Percentiles rank a stretch among this genome's conserved stretches.
Evolutionary conservation across 306 rosid species (phyloP).

Genomic region (Prunus mira): DNA sequence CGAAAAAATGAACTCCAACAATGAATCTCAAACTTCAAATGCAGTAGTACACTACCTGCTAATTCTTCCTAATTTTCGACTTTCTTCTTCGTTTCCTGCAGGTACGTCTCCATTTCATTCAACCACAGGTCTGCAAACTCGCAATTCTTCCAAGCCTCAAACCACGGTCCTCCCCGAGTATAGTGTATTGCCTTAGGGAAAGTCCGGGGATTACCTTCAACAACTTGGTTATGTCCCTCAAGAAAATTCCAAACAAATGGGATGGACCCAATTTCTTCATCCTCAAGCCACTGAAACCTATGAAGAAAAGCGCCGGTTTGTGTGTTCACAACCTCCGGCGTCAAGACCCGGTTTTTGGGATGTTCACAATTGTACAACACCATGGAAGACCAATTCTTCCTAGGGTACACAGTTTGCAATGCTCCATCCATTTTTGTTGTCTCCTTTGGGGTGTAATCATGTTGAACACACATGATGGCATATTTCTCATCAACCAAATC

Average conservation of each 20-base stretch:
- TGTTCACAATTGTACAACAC: neutral
- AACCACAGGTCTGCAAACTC: slow-evolving; percentile 65
- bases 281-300: slow-evolving; percentile 71
- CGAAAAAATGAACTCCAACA: neutral
- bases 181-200: slow-evolving; percentile 57
- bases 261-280: slow-evolving; percentile 46
- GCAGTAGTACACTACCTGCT: neutral
- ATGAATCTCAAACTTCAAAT: neutral
- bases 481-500: neutral
- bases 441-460: neutral
- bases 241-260: slow-evolving; percentile 67
- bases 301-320: slow-evolving; percentile 29
- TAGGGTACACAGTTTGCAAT: neutral
- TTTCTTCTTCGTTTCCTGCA: slow-evolving; percentile 28
- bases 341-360: neutral
- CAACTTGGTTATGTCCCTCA: slow-evolving; percentile 52
- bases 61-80: neutral
- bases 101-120: slow-evolving; percentile 47
- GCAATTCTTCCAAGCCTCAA: slow-evolving; percentile 60
- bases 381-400: neutral
- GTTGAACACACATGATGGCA: neutral
- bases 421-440: neutral
- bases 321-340: neutral
- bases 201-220: slow-evolving; percentile 40
- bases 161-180: slow-evolving; percentile 71